A percentile compares a stretch with the other conserved stretches of the same genome.
Evolutionary conservation across 441 rosid genomes (phyloP).

Genomic region (Mallotus repandus): DNA sequence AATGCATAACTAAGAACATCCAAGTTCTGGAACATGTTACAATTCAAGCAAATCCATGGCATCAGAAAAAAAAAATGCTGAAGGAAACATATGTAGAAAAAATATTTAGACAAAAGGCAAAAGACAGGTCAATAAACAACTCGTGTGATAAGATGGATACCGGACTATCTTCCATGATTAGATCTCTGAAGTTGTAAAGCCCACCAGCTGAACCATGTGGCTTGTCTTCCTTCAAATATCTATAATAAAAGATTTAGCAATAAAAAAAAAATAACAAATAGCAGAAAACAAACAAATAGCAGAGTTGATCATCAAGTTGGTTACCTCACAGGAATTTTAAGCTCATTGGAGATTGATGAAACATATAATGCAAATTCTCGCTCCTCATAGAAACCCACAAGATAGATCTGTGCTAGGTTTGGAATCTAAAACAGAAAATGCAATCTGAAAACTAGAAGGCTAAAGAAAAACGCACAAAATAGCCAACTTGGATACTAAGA

Average conservation of each 20-base stretch:
- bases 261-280: conserved; percentile 11
- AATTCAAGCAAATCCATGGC: too few species aligned
- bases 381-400: conserved; percentile 86
- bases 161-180: conserved; percentile 81
- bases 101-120: not conserved
- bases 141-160: conserved; percentile 26
- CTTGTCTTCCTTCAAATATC: conserved; percentile 86
- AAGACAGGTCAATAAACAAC: not conserved
- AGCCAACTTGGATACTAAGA: conserved; percentile 29
- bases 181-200: conserved; percentile 69
- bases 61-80: not conserved
- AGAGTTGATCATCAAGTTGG: conserved; percentile 10
- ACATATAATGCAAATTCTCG: conserved; percentile 77
- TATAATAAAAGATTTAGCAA: conserved; percentile 19
- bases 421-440: conserved; percentile 48
- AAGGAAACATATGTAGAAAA: not conserved
- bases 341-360: conserved; percentile 82
- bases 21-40: too few species aligned
- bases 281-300: conserved; percentile 6
- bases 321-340: conserved; percentile 82
- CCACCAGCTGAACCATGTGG: conserved; percentile 99
- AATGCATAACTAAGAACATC: not conserved
- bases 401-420: conserved; percentile 69
- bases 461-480: not conserved
- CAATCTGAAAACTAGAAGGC: conserved; percentile 11